Evolutionary conservation across 2,329 filamentous ascomycete genomes (phyloP).

Genomic region (Fusarium transvaalense): DNA sequence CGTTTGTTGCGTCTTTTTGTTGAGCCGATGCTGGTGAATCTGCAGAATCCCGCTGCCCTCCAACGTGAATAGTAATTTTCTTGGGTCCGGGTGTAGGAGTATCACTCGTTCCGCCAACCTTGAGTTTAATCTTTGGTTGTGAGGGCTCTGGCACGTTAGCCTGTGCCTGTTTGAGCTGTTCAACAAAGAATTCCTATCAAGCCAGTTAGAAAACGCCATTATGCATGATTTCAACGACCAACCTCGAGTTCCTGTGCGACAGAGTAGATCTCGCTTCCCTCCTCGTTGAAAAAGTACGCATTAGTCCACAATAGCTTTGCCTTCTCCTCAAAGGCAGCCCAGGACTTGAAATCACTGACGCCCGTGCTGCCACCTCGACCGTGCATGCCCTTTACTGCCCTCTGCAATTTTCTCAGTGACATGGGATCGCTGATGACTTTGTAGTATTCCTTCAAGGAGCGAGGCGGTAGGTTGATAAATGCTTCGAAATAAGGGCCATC

Average conservation of each 20-base stretch:
- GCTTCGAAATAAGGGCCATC: constrained; percentile 78
- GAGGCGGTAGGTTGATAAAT: constrained; percentile 82
- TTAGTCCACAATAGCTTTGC: constrained; percentile 88
- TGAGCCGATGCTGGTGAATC: constrained; percentile 62
- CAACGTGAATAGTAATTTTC: constrained; percentile 80
- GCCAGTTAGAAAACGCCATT: constrained; percentile 27
- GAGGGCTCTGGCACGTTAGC: constrained; percentile 77
- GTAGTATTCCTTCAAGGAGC: constrained; percentile 86
- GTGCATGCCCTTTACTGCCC: constrained; percentile 79
- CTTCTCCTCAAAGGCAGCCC: constrained; percentile 84
- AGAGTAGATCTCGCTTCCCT: constrained; percentile 85
- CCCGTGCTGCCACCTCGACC: constrained; percentile 75
- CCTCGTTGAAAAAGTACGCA: constrained; percentile 90
- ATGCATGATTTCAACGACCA: constrained; percentile 30
- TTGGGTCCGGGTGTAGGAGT: constrained; percentile 61
- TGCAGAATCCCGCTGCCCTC: constrained; percentile 67
- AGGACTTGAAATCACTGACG: constrained; percentile 79
- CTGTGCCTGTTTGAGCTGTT: constrained; percentile 78
- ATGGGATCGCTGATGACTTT: constrained; percentile 84
- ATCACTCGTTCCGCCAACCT: constrained; percentile 67
- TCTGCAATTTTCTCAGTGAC: constrained; percentile 82
- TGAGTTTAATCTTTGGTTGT: constrained; percentile 84
- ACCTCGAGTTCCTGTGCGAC: constrained; percentile 86
- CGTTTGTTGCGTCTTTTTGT: constrained; percentile 41
- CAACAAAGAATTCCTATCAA: constrained; percentile 74